Conservation (phyloP, 768 basidiomycete species). For the Hygrocybe punicea region DNA sequence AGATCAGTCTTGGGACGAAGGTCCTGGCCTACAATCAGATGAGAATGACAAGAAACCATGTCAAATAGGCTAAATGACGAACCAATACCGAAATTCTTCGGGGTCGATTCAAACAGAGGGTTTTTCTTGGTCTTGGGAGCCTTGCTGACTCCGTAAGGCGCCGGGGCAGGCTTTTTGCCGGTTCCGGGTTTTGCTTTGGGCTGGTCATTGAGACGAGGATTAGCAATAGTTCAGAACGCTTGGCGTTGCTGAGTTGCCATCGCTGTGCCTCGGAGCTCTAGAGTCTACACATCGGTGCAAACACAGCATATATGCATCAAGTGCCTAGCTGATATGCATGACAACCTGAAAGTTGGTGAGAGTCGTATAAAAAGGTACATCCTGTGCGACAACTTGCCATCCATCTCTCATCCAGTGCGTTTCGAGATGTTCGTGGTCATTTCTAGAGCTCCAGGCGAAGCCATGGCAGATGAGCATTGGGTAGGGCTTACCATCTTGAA, state of each 20-base stretch:
- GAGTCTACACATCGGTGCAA: constrained; percentile 35
- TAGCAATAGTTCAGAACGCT: constrained; percentile 35
- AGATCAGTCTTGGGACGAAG: constrained; percentile 86
- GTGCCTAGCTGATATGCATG: too few species aligned
- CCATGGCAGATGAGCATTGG: constrained; percentile 10
- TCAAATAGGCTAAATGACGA: constrained; percentile 19
- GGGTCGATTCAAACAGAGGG: constrained; percentile 87
- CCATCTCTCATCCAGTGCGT: constrained; percentile 38
- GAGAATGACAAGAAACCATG: neutral
- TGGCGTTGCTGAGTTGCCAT: constrained; percentile 23
- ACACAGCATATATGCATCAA: constrained; percentile 44
- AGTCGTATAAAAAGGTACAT: constrained; percentile 28
- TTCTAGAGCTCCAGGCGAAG: constrained; percentile 38
- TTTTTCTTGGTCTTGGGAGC: constrained; percentile 78
- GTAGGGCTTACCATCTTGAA: constrained; percentile 52
- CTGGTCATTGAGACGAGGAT: constrained; percentile 91
- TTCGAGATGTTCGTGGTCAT: constrained; percentile 34
- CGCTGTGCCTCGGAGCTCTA: constrained; percentile 54
- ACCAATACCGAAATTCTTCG: constrained; percentile 98
- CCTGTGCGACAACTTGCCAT: constrained; percentile 47
- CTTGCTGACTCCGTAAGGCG: constrained; percentile 80
- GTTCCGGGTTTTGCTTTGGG: constrained; percentile 69
- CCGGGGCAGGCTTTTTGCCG: constrained; percentile 81
- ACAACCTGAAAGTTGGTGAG: constrained; percentile 11
- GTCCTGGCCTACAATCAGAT: constrained; percentile 73